Percentiles rank a stretch among this genome's conserved stretches.
These are phyloP conservation scores for Xylogone sp. DNA, from an alignment of 2,329 filamentous ascomycete species.

Conservation along the genomic window DNA sequence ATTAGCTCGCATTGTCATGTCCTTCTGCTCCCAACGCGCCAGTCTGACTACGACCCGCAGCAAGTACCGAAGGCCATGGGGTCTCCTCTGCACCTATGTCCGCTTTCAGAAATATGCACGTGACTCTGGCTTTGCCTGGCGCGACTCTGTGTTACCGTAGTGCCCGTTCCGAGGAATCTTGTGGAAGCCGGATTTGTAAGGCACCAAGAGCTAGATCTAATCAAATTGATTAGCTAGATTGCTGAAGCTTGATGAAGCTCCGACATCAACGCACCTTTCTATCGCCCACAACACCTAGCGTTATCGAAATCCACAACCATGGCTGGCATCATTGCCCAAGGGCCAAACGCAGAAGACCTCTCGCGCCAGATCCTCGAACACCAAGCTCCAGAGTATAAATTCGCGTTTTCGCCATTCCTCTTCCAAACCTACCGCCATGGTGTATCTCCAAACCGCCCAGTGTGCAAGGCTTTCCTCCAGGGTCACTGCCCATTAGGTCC, in stretches of 20 bases:
- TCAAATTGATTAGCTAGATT: too few relatives aligned
- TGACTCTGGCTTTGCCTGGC: too few relatives aligned
- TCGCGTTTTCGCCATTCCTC: conserved; percentile 84
- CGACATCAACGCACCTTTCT: background rate
- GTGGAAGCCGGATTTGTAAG: background rate
- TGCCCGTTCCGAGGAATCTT: too few relatives aligned
- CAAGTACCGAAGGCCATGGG: background rate
- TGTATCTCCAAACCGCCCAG: conserved; percentile 71
- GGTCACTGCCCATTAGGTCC: conserved; percentile 85
- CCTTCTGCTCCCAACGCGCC: background rate
- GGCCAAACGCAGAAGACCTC: conserved; percentile 23
- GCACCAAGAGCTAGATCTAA: background rate
- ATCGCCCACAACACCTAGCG: background rate
- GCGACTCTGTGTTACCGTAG: too few relatives aligned
- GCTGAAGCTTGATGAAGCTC: background rate
- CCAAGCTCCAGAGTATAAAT: conserved; percentile 56
- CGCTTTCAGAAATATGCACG: too few relatives aligned
- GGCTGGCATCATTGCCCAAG: conserved; percentile 18
- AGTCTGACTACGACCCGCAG: background rate
- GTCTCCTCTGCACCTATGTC: too few relatives aligned
- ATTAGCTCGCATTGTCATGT: too few relatives aligned
- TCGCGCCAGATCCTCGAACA: conserved; percentile 50
- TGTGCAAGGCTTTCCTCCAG: conserved; percentile 81
- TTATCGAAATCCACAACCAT: conserved; percentile 1
- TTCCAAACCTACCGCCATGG: conserved; percentile 80